Base-by-base conservation (phyloP, 2,329 filamentous ascomycete species). In the Xylaria sp. region DNA sequence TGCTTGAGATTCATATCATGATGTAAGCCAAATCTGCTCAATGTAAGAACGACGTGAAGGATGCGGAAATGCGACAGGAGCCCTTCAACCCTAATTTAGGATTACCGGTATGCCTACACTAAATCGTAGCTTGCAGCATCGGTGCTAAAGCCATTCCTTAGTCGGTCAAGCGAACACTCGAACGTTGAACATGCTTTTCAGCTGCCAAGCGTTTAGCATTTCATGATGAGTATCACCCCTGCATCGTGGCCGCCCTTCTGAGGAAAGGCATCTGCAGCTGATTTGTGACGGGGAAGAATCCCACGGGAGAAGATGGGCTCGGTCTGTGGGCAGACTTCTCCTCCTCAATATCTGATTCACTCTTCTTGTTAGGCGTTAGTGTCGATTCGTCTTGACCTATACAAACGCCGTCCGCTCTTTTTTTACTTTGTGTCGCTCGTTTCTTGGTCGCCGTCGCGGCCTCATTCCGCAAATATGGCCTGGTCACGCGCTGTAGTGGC, bases 171-270 rank as follows among this genome's bases (percentile, higher is more conserved):
- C 42, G 31, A 33, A 40, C 21, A 14, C 33, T 53, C 25, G 19
- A n/a, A 50, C 40, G 40, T 54, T 49, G 25, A 53, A 61, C 42
- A 23, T 42, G 43, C 45, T 38, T 42, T 64, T 66, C 64, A 66
- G 64, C 64, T 66, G 64, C 61, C 64, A 66, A 61, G 64, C 28
- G 8, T 1, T 47, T 52, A 53, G 46, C 14, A 47, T 43, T 47
- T 38, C 12, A 53, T 15, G 42, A 53, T 49, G 38, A n/a, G 57
- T 38, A 54, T 35, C 53, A 31, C 54, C 53, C 61, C 54, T 61
- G 64, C 53, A 43, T 64, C 45, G 28, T 43, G 28, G 43, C 28
- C 56, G 17, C n/a, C 28, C 60, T 53, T 60, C 40, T 43, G 35
- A 43, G 43, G 35, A 25, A 56, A 31, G 28, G 28, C 28, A 61